Percentiles rank a stretch among this genome's conserved stretches.
Evolutionary conservation across 1,139 yeast species (phyloP).

Genomic region (Hemisphaericaspora xylofermentans): DNA sequence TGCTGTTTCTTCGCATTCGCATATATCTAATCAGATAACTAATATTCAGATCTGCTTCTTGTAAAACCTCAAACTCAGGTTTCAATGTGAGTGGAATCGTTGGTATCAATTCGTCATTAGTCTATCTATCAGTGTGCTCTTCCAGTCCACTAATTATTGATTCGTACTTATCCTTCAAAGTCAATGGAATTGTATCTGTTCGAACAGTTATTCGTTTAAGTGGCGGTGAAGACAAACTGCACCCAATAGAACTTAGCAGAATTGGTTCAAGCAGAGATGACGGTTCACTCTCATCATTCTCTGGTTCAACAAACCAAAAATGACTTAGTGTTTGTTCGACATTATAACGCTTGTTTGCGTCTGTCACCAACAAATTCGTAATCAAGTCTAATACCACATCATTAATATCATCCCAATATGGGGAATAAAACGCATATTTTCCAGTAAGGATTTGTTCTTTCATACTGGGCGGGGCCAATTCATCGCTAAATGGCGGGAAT

Average conservation of each 20-base stretch:
- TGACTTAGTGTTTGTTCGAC: constrained; percentile 54
- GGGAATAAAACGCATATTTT: constrained; percentile 71
- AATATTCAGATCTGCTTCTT: no score
- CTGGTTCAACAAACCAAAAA: constrained; percentile 48
- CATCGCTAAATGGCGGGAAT: constrained; percentile 83
- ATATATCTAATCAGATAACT: no score
- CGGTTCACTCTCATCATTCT: background rate
- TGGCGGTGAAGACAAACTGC: constrained; percentile 2
- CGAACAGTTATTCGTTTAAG: constrained; percentile 13
- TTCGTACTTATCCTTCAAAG: constrained; percentile 32
- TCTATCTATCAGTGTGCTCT: background rate
- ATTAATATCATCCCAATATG: constrained; percentile 72
- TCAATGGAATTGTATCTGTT: constrained; percentile 34
- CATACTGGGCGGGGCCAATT: constrained; percentile 76
- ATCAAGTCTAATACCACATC: constrained; percentile 68
- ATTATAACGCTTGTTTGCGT: constrained; percentile 53
- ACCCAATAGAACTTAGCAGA: background rate
- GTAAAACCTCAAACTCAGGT: no score
- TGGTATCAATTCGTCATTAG: background rate
- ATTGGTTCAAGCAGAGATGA: constrained; percentile 2
- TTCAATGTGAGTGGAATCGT: no score
- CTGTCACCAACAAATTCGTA: constrained; percentile 56
- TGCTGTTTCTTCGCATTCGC: no score
- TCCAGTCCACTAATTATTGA: constrained; percentile 18
- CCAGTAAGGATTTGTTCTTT: constrained; percentile 69